Evolutionary conservation across 768 basidiomycete genomes (phyloP).

Genomic region (Austroboletus eburneus): DNA sequence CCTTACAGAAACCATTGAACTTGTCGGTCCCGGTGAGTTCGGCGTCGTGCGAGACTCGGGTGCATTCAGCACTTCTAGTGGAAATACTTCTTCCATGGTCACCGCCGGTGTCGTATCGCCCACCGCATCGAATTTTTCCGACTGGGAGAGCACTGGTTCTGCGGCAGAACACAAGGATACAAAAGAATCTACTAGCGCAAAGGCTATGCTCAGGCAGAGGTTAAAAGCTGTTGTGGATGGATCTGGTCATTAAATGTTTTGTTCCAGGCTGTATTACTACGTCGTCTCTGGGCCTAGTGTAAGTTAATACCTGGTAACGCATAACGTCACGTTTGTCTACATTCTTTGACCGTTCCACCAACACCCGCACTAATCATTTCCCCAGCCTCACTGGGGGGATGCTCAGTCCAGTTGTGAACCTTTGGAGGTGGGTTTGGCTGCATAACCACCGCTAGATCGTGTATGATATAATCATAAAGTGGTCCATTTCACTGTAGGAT

Average conservation of each 20-base stretch:
- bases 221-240: slow-evolving; percentile 30
- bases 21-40: slow-evolving; percentile 38
- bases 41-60: slow-evolving; percentile 27
- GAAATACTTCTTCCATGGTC: slow-evolving; percentile 22
- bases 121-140: slow-evolving; percentile 28
- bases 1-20: slow-evolving; percentile 67
- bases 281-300: too few relatives aligned
- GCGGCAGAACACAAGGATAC: slow-evolving; percentile 18
- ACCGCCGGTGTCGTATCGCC: slow-evolving; percentile 23
- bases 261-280: slow-evolving; percentile 21
- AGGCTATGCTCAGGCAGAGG: slow-evolving; percentile 25
- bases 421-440: slow-evolving; percentile 72
- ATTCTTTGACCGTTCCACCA: slow-evolving; percentile 89
- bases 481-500: too few relatives aligned
- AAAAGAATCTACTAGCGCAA: slow-evolving; percentile 14
- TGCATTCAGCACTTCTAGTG: slow-evolving; percentile 15
- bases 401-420: slow-evolving; percentile 86
- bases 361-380: slow-evolving; percentile 89
- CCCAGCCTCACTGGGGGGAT: slow-evolving; percentile 74
- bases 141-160: slow-evolving; percentile 28
- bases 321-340: slow-evolving; percentile 48
- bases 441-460: slow-evolving; percentile 63
- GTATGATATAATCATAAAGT: too few relatives aligned
- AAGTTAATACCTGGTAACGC: neutral
- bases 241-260: slow-evolving; percentile 14